These are phyloP conservation scores for Royoungia palumana DNA, from an alignment of 768 basidiomycete species.

Conservation along the genomic window DNA sequence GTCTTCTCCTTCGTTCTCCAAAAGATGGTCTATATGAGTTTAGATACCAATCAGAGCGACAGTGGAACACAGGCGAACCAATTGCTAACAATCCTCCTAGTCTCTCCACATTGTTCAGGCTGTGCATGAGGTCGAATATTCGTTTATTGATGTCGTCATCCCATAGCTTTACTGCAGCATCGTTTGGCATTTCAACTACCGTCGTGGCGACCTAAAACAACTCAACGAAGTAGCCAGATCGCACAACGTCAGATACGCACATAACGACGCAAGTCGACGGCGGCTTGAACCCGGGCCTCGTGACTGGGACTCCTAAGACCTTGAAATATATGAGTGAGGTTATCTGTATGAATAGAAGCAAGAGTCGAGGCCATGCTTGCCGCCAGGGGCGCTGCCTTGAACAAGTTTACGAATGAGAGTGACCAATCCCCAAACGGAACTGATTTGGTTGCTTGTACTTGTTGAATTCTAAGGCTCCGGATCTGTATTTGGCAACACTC, in stretches of 20 bases:
- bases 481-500: conserved; percentile 12
- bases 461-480: conserved; percentile 25
- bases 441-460: conserved; percentile 27
- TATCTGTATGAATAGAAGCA: conserved; percentile 56
- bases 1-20: conserved; percentile 76
- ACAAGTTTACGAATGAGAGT: conserved; percentile 6
- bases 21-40: conserved; percentile 55
- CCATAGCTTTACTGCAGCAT: conserved; percentile 79
- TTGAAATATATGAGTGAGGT: conserved; percentile 63
- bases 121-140: conserved; percentile 81
- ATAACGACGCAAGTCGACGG: conserved; percentile 70
- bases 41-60: conserved; percentile 6
- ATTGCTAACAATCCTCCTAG: conserved; percentile 88
- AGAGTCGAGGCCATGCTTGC: conserved; percentile 59
- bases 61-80: conserved; percentile 43
- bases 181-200: conserved; percentile 77
- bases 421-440: conserved; percentile 1
- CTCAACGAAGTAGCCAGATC: conserved; percentile 11
- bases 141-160: conserved; percentile 78
- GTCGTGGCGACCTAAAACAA: conserved; percentile 60
- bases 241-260: conserved; percentile 40
- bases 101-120: conserved; percentile 72
- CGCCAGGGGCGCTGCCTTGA: conserved; percentile 2
- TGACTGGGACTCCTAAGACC: conserved; percentile 60
- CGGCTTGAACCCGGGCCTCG: conserved; percentile 65